phyloP scores from a whole-genome alignment of 768 basidiomycete genomes.

The Trametes punicea region DNA sequence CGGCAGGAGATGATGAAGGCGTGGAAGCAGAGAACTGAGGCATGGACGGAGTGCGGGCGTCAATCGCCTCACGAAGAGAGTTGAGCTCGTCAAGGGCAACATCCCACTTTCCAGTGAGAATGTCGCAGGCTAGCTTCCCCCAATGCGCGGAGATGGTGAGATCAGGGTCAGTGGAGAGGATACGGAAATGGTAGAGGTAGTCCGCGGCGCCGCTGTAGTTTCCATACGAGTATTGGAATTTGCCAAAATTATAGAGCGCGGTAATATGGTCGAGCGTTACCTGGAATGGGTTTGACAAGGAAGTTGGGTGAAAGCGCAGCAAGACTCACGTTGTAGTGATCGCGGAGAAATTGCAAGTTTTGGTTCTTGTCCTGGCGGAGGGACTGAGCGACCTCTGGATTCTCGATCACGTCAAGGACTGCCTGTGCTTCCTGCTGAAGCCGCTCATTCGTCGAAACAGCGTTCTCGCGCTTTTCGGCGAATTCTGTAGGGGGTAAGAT shows the following conservation, averaged over 20 bases:
- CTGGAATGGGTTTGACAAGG: conserved; percentile 39
- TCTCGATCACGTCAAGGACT: conserved; percentile 94
- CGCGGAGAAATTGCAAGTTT: conserved; percentile 91
- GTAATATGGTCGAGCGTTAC: conserved; percentile 94
- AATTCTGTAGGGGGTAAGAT: conserved; percentile 56
- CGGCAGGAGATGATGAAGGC: conserved; percentile 34
- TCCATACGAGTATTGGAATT: conserved; percentile 98
- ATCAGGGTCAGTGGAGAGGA: conserved; percentile 89
- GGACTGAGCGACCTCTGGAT: conserved; percentile 92
- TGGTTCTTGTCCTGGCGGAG: conserved; percentile 96
- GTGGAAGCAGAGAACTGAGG: conserved; percentile 32
- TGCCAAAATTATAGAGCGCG: conserved; percentile 94
- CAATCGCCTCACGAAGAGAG: conserved; percentile 89
- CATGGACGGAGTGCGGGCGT: conserved; percentile 63
- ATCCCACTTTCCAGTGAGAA: conserved; percentile 93
- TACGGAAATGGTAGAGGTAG: conserved; percentile 98
- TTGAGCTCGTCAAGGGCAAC: conserved; percentile 94
- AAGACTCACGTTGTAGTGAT: conserved; percentile 55
- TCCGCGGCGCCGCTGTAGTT: conserved; percentile 96
- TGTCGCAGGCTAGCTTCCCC: conserved; percentile 97
- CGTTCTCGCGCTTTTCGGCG: conserved; percentile 74
- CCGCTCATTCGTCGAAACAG: conserved; percentile 78
- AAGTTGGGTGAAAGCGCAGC: background rate
- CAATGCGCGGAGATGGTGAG: conserved; percentile 96
- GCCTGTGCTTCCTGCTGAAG: conserved; percentile 89